Evolutionary conservation across 257 asterid genomes (phyloP), one percentile per base, ranked within the genome.

Genomic region (Thymus mandschuricus): DNA sequence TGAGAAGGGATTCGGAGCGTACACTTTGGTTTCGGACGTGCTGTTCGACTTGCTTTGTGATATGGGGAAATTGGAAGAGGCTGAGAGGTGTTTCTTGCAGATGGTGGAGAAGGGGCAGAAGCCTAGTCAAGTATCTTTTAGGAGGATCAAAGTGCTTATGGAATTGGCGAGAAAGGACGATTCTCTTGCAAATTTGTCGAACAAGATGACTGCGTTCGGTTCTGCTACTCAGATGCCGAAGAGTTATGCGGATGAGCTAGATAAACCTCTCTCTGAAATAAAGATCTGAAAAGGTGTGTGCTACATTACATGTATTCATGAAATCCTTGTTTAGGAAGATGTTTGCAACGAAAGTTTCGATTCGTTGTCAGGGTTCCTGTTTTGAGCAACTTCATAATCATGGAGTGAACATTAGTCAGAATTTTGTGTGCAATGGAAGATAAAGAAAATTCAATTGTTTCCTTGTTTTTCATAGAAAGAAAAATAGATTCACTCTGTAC

Each of bases 131-230:
- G 86, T 86, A 6, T 79, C 97, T 0, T 89, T 91, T 74, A 87
- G 88, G 76, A 89, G 97, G 86, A 88, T 94, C 67, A 94, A 84
- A 70, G 97, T 91, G 71, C 95, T 94, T 68, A 89, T 94, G 99
- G 93, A 91, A 60, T 81, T 91, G 82, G 88, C 97, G 28, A 83
- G 77, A 59, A 88, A 50, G 78, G 81, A 83, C 1, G 92, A 84
- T 35, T 81, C 84, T 43, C 79, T 92, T 70, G 61, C 70, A 57
- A 67, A 66, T 66, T 74, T 89, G 74, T 81, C 92, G 0, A 81
- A 83, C 59, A 91, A 86, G 87, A 91, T 94, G 97, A 77, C 83
- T 69, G 68, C 81, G 66, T 94, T 88, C 69, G 90, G 89, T 54
- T 68, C 89, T 3, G 41, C 75, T 10, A 68, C 65, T 29, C 80